Base-by-base conservation (phyloP, 2,329 filamentous ascomycete genomes). In the Pseudovirgaria hyperparasitica region DNA sequence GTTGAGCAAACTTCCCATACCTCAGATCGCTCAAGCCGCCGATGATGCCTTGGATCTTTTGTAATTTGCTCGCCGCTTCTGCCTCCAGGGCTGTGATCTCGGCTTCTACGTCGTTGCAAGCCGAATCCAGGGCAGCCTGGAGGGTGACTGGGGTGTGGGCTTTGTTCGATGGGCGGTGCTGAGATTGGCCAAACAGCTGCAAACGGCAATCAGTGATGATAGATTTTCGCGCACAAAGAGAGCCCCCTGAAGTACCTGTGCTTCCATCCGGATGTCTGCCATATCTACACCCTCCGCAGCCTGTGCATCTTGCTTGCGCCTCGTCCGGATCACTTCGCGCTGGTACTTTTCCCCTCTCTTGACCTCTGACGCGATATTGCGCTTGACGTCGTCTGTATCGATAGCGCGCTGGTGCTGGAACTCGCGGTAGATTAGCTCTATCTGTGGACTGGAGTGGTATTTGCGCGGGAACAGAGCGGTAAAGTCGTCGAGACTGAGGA, bases 21-120 rank as follows among this genome's bases (percentile, higher is more conserved):
- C 81, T 73, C 29, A 92, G 62, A 52, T 92, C 82, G 51, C 82
- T 92, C 48, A 93, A 58, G 25, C 70, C 72, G 17, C 77, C 77
- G 10, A 90, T 67, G 0, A 67, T 76, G 30, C 72, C 65, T 37
- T 66, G 65, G 27, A 90, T 66, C 8, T 71, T 67, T 4, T 66
- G 60, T 5, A 79, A 52, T 3, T 84, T 56, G 2, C 50, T 48
- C 1, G 63, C 61, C 28, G 78, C 72, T 38, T 87, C 76, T 18
- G 67, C 58, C 39, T 82, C 70, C 4, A 86, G 60, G 20, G 58
- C 61, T 31, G 63, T 58, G 29, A 87, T 71, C 44, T 90, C 77
- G 12, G 62, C 63, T 43, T 85, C 71, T 16, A 92, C 56, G 32
- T 72, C 70, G 10, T 58, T 52, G 21, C 67, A 67, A 3, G 84